Evolutionary conservation across 805 yeast genomes (phyloP), one percentile per base, ranked within the genome.

Genomic region (Ogataea pini): DNA sequence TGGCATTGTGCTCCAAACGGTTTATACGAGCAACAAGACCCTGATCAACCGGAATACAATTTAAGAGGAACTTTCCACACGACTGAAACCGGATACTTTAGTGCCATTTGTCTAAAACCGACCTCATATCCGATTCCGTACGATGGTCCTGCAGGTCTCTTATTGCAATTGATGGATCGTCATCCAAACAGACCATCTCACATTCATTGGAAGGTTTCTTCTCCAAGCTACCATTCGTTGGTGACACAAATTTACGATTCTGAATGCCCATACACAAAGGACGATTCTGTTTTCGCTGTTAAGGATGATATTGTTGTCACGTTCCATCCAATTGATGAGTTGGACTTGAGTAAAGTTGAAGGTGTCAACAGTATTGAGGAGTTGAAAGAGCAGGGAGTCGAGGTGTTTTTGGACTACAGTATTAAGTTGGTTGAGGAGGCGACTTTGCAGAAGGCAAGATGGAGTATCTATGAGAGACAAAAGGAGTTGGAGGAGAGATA

Each of bases 1-100:
- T 68, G 72, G 72, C 70, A 68, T 36, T 67, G 71, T 52, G 72
- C 67, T 41, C 63, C 66, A 28, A 68, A 68, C 38, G 72, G 72
- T 3, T 60, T 66, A 18, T 68, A 68, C 45, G 72, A 68, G 29
- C 66, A 64, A 32, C 72, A 68, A 44, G 70, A 67, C 44, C 64
- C 68, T n/a, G 69, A 61, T 19, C 69, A 64, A 37, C 69, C 69
- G 12, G 70, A 68, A 24, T 61, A 53, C 49, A 63, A 63, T 48
- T 55, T 65, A 42, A 58, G 72, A 46, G 72, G 72, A 12, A 64
- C 67, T 25, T 59, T 67, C 43, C 46, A 31, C 48, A 56, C 71
- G 3, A 62, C 60, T 41, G 40, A 44, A 13, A 52, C 57, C 20
- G 70, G 72, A 7, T 44, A 51, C 27, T 68, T 59, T 49, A 47